phyloP scores from a whole-genome alignment of 2,329 filamentous ascomycete genomes.

The Xylaria sp. region DNA sequence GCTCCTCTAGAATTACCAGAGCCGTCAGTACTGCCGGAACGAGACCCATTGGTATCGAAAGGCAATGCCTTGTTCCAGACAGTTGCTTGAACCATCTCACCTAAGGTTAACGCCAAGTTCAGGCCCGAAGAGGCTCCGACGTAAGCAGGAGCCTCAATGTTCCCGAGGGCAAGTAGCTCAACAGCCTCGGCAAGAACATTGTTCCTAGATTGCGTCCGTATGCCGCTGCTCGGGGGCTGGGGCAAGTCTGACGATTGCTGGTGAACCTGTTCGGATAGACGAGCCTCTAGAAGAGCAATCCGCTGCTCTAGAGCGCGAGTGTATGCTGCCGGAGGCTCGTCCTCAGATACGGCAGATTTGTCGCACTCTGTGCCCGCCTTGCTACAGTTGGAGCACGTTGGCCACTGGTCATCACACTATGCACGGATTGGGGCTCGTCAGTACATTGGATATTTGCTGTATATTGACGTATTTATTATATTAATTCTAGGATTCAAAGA shows the following conservation, averaged over 20 bases:
- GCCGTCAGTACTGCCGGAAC: constrained; percentile 16
- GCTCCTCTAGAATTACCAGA: constrained; percentile 6
- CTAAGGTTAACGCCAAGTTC: constrained; percentile 54
- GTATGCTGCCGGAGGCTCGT: constrained; percentile 46
- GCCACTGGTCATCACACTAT: constrained; percentile 52
- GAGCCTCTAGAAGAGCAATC: constrained; percentile 48
- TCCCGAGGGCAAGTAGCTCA: constrained; percentile 54
- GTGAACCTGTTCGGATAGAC: constrained; percentile 29
- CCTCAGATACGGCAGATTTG: constrained; percentile 48
- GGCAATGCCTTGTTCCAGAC: constrained; percentile 59
- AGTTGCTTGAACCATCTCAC: constrained; percentile 59
- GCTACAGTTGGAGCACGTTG: constrained; percentile 51
- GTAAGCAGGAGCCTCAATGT: constrained; percentile 53
- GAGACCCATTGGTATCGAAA: constrained; percentile 23
- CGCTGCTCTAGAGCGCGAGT: constrained; percentile 50
- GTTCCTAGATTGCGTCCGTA: constrained; percentile 26
- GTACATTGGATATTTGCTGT: neutral
- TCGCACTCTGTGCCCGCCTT: constrained; percentile 50
- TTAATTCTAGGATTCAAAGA: neutral
- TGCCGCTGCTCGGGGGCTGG: constrained; percentile 12
- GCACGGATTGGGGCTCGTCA: constrained; percentile 27
- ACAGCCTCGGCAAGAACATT: constrained; percentile 50
- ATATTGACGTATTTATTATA: too few species aligned
- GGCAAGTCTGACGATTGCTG: constrained; percentile 22
- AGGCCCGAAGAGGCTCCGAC: constrained; percentile 56